These are phyloP conservation scores for Closterium sp. DNA, from an alignment of 139 green algal genomes.

Conservation along the genomic window DNA sequence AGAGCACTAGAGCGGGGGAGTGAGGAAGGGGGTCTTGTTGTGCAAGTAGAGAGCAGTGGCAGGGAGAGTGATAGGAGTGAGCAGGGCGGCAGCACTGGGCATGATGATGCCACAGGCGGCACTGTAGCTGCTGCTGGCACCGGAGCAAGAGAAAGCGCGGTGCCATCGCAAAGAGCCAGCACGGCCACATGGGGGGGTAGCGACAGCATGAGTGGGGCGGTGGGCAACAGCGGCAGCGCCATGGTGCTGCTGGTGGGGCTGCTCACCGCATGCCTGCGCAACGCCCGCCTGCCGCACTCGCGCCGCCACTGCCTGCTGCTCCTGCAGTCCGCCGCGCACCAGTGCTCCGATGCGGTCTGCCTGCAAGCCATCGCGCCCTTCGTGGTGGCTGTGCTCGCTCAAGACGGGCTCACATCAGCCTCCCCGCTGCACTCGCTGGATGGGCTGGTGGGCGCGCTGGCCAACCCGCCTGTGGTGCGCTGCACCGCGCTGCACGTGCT, in stretches of 20 bases:
- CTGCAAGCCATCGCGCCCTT: slow-evolving; percentile 78
- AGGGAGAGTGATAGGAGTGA: neutral
- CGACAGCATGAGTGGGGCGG: neutral
- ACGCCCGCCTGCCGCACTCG: slow-evolving; percentile 63
- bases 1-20: slow-evolving; percentile 2
- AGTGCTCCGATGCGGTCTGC: slow-evolving; percentile 69
- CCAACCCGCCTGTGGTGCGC: slow-evolving; percentile 44
- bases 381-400: slow-evolving; percentile 70
- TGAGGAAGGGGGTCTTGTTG: neutral
- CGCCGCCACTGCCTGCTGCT: slow-evolving; percentile 66
- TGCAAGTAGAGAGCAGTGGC: neutral
- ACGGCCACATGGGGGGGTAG: neutral
- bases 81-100: neutral
- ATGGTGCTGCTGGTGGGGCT: slow-evolving; percentile 68
- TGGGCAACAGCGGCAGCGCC: slow-evolving; percentile 9
- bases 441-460: neutral
- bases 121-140: neutral
- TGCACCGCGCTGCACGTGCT: slow-evolving; percentile 50
- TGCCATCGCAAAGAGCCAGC: neutral
- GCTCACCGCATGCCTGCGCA: slow-evolving; percentile 80
- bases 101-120: neutral
- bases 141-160: neutral
- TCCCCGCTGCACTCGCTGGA: neutral
- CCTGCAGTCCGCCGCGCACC: slow-evolving; percentile 56
- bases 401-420: slow-evolving; percentile 4